Base-by-base conservation (phyloP, 805 yeast genomes). In the Barnettozyma sucrosica region DNA sequence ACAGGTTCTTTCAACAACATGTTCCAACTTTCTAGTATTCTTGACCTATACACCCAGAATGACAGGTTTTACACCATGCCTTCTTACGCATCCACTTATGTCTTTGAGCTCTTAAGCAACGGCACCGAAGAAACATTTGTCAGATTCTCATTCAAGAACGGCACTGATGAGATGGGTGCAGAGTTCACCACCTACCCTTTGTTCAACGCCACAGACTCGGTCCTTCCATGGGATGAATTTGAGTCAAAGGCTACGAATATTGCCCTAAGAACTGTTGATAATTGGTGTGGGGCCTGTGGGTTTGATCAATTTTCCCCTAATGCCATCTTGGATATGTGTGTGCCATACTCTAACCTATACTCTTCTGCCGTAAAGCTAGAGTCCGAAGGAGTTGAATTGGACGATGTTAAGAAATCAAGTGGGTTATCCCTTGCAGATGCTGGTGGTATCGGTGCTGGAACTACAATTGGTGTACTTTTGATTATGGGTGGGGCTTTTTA, bases 401-500 rank as follows among this genome's bases (percentile, higher is more conserved):
- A 59, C 7, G 57, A 58, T 10, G 49, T 51, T 18, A 45, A 45
- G 32, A 20, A 25, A 4, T 23, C 32, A 7, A 14, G 25, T 13
- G 34, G 30, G 3, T 56, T 70, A 43, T 42, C 66, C 7, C 58
- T 65, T 18, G 76, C 76, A 10, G 75, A 50, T 36, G 78, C 77
- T 24, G 78, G 78, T 48, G 78, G 77, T 47, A 72, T 74, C 52
- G 79, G 79, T 50, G 78, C 76, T 26, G 77, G 77, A 52, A 67
- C 63, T 36, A 69, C 72, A 30, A 59, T 74, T 45, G 73, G 69
- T 48, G 76, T 70, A 9, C 53, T 71, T 53, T 49, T 63, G 32
- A 51, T 73, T 26, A 34, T 63, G 18, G 75, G 68, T 42, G 65
- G 54, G 18, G 44, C 61, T 10, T 61, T 47, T 36, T 65, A 44